phyloP scores from a whole-genome alignment of 495 filamentous ascomycete species.

The Choiromyces venosus region DNA sequence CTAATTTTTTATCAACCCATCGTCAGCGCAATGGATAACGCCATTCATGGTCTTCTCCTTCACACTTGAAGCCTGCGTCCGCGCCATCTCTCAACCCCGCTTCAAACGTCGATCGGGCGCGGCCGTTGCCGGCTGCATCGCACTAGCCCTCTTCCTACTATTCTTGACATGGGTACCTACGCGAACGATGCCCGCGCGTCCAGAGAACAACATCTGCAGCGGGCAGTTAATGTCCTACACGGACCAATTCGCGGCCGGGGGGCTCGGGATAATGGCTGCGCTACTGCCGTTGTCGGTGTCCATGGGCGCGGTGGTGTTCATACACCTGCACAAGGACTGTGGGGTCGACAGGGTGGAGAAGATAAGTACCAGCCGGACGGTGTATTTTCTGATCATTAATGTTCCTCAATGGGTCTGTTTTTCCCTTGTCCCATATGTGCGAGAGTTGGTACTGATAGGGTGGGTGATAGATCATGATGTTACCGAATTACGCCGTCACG shows the following conservation, averaged over 20 bases:
- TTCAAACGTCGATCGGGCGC: slow-evolving; percentile 28
- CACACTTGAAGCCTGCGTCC: slow-evolving; percentile 28
- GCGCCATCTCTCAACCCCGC: slow-evolving; percentile 30
- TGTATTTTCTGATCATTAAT: slow-evolving; percentile 33
- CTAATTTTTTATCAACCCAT: not conserved
- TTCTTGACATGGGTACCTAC: slow-evolving; percentile 34
- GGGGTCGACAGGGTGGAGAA: slow-evolving; percentile 23
- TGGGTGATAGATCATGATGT: slow-evolving; percentile 25
- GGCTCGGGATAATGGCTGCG: slow-evolving; percentile 26
- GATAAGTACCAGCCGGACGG: slow-evolving; percentile 21
- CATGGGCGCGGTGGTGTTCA: slow-evolving; percentile 24
- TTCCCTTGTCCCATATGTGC: not conserved
- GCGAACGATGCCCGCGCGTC: slow-evolving; percentile 22
- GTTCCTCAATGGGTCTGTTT: slow-evolving; percentile 32
- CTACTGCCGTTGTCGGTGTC: slow-evolving; percentile 26
- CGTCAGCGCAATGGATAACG: slow-evolving; percentile 33
- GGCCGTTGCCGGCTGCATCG: slow-evolving; percentile 21
- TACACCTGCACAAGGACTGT: slow-evolving; percentile 18
- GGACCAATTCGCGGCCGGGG: slow-evolving; percentile 32
- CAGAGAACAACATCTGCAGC: slow-evolving; percentile 27
- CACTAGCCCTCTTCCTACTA: slow-evolving; percentile 16
- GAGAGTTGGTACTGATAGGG: not conserved
- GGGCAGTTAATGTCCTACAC: slow-evolving; percentile 35
- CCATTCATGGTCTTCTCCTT: slow-evolving; percentile 36
- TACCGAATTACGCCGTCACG: slow-evolving; percentile 30